These are phyloP conservation scores for Rubus idaeus DNA, from an alignment of 306 rosid genomes.

Conservation along the genomic window DNA sequence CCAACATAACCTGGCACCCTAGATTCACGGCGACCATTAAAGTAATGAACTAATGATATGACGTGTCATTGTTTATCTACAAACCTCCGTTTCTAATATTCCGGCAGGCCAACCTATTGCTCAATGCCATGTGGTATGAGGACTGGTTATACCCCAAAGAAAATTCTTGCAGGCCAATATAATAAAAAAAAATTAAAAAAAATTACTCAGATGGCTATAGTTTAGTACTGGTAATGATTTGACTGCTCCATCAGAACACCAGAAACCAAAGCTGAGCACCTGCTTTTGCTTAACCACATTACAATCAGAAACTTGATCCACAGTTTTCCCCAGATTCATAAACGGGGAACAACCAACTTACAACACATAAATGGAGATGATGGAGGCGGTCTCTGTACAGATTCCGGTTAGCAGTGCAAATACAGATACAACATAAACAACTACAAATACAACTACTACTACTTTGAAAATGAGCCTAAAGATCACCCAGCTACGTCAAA, in stretches of 20 bases:
- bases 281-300: not conserved
- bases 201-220: no score
- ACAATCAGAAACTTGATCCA: not conserved
- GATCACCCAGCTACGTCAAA: not conserved
- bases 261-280: not conserved
- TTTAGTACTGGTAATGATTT: not conserved
- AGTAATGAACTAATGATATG: no score
- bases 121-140: not conserved
- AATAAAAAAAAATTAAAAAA: no score
- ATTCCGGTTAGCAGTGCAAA: conserved; percentile 49
- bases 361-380: conserved; percentile 36
- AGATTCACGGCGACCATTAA: no score
- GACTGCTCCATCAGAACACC: not conserved
- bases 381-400: conserved; percentile 49
- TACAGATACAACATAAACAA: not conserved
- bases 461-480: conserved; percentile 1
- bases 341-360: conserved; percentile 29
- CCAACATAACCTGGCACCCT: no score
- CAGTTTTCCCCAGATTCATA: not conserved
- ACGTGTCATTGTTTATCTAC: no score
- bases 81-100: not conserved
- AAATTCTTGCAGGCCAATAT: not conserved
- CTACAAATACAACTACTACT: conserved; percentile 4
- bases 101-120: not conserved
- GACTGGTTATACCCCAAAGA: not conserved